Base-by-base conservation (phyloP, 2,329 filamentous ascomycete species). In the Pezizomycotina sp. region DNA sequence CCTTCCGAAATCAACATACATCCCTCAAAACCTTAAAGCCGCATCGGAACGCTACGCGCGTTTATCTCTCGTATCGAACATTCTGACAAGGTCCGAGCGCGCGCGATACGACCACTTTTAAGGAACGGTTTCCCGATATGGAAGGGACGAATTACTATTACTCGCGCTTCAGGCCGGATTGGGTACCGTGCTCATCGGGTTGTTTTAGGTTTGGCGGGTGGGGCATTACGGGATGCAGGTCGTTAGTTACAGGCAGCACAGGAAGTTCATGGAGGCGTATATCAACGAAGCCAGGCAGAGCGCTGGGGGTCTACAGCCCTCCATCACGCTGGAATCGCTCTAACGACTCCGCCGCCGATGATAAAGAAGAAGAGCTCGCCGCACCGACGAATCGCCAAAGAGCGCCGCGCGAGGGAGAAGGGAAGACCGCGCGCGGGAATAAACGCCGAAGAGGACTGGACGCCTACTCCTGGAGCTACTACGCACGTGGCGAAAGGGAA, bases 121-220 rank as follows among this genome's bases (percentile, higher is more conserved):
- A 62, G 64, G 56, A 83, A 95, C 59, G 89, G 89, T 44, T 98
- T 98, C 63, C 89, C 89, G 20, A 72, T 71, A 37, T 98, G 89
- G 89, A 84, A 86, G 62, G 89, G 89, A 93, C 86, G 27, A 86
- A 89, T 45, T 98, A 98, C 68, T 98, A 95, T 68, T 98, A 98
- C 64, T 74, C 74, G 52, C 75, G 89, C 39, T 93, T 86, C 67
- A 72, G 89, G 13, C 89, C 89, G 2, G 89, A 89, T 6, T 95
- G 27, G 82, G 81, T 41, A 79, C 79, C 9, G 89, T 92, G 28
- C 59, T 95, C 33, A 43, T 76, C 16, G 84, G 86, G 30, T 61
- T 92, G 25, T 82, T 95, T 56, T 92, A 45, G 70, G 81, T 34
- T 71, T 78, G 33, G 86, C 84, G 38, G 89, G 89, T 46, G 79